Percentiles rank a stretch among this genome's conserved stretches.
These are phyloP conservation scores for Penicillium italicum DNA, from an alignment of 2,329 filamentous ascomycete genomes.

Conservation along the genomic window DNA sequence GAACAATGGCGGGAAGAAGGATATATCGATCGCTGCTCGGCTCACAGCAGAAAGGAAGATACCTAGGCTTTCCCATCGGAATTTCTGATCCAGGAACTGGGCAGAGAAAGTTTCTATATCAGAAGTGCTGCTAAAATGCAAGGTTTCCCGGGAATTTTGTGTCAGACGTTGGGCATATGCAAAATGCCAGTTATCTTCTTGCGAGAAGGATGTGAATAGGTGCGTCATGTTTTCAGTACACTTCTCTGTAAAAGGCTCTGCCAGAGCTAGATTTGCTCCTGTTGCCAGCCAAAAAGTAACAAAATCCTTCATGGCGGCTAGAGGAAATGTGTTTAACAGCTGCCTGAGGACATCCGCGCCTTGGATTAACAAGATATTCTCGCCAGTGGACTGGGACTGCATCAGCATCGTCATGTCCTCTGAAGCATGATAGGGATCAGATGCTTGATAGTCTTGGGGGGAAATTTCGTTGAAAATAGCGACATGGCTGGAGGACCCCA, in stretches of 20 bases:
- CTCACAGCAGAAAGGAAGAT: conserved; percentile 38
- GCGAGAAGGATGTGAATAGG: conserved; percentile 16
- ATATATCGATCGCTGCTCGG: conserved; percentile 34
- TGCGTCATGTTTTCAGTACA: conserved; percentile 24
- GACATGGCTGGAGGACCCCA: conserved; percentile 29
- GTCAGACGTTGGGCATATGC: conserved; percentile 22
- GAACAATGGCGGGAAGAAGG: conserved; percentile 31
- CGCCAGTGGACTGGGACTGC: conserved; percentile 16
- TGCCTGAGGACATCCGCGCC: conserved; percentile 25
- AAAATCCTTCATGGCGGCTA: conserved; percentile 25
- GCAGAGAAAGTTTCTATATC: conserved; percentile 17
- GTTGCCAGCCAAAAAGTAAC: conserved; percentile 25
- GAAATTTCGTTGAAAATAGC: conserved; percentile 30
- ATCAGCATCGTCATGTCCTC: conserved; percentile 6
- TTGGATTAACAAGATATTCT: conserved; percentile 23
- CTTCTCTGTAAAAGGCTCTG: conserved; percentile 23
- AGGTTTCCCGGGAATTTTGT: conserved; percentile 20
- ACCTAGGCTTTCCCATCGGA: conserved; percentile 41
- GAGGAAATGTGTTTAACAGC: conserved; percentile 18
- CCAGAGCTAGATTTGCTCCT: conserved; percentile 26
- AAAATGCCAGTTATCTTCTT: conserved; percentile 25
- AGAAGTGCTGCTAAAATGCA: conserved; percentile 11
- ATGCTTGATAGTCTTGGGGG: conserved; percentile 13
- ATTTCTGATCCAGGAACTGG: conserved; percentile 27
- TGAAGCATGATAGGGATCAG: not conserved